Base-by-base conservation (phyloP, 768 basidiomycete species). In the Lentinula raphanica region DNA sequence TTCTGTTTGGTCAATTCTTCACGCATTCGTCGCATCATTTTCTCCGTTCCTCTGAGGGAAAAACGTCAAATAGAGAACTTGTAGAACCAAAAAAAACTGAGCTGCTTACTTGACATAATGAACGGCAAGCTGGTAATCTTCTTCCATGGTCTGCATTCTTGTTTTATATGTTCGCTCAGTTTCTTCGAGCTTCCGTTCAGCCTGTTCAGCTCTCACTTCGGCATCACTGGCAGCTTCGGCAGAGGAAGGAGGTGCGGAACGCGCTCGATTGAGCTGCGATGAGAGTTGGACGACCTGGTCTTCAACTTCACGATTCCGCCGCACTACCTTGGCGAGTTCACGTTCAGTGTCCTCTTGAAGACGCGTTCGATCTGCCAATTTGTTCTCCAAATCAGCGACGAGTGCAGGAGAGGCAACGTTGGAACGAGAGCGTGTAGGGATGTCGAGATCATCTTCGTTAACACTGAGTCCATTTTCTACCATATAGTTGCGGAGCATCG, bases 21-120 rank as follows among this genome's bases (percentile, higher is more conserved):
- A 71, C 94, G 92, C 88, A 98, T 92, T 64, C 89, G 85, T 63
- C 94, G 86, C 79, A 98, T 90, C 86, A 98, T 94, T 75, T 95
- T 97, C 72, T 98, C 97, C 1, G 95, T 98, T 45, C 93, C 93
- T 81, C 92, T 94, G 67, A 19, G 23, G 59, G 60, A 32, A 62
- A 62, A 58, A 57, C 54, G 49, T 51, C 56, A 58, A 53, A 60
- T 66, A 59, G 61, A 57, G 56, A 55, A 60, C 55, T n/a, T n/a
- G n/a, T n/a, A n/a, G 46, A 36, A 42, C 54, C 58, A 53, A 64
- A 8, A 5, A 28, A 44, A 39, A 27, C 35, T 42, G 3, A 19
- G 11, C 6, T 17, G 53, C 58, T 76, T 70, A 92, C 92, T 98
- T 98, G 65, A 98, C 94, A 73, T 97, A 98, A 68, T 94, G 90